Evolutionary conservation across 257 asterid species (phyloP), one percentile per base, ranked within the genome.

Genomic region (Lycium barbarum): DNA sequence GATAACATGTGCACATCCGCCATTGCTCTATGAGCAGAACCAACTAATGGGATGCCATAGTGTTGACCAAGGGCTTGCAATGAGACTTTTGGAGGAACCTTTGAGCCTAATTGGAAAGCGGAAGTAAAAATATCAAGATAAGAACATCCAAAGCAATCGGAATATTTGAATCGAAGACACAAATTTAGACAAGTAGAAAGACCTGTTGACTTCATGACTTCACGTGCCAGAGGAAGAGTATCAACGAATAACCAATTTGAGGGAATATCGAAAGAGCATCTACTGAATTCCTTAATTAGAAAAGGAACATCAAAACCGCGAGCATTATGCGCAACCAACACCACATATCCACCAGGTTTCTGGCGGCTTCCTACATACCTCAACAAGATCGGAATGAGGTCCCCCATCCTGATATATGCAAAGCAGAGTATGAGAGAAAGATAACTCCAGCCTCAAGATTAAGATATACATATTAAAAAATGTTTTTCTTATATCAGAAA

Each of bases 1-100:
- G 99, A 90, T 74, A 97, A 85, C 13, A 90, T 47, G 86, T 90
- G 92, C 71, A 94, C 99, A 63, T 95, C 99, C 7, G 93, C 89
- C 53, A 94, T 86, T 11, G 99, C 99, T 87, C 99, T 91, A 83
- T 96, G 98, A 5, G 98, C 95, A 53, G 91, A 79, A 58, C 98
- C 98, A 9, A 85, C 79, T 70, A 90, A 79, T 6, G 93, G 93
- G 89, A 96, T 92, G 53, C 71, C 53, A 72, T 89, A 96, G 89
- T 88, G 81, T 70, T 93, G 90, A 1, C 97, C 86, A 3, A 96
- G 93, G 63, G 92, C 91, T 90, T 92, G 92, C 85, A 96, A 86
- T n/a, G 90, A 74, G 49, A 40, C 65, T 82, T 84, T 90, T 72
- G 89, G 40, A 74, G 88, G 86, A 59, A 58, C 92, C 83, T 92